Evolutionary conservation across 352 stramenopile genomes (phyloP).

Genomic region (Globisporangium acanthophoron): DNA sequence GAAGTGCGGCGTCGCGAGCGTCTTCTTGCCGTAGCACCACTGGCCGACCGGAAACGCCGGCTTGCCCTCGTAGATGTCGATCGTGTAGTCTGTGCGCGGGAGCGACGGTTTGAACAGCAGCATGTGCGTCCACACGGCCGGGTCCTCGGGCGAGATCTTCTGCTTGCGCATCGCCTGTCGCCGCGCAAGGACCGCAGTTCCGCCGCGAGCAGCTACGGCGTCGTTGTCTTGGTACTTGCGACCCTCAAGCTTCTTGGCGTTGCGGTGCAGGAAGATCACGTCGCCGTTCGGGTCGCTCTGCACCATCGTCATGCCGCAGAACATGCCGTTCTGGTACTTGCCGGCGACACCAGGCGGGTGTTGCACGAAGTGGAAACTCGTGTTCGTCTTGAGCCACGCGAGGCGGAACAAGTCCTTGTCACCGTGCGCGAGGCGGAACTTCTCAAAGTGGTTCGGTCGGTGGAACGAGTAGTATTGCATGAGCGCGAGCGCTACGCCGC

Average conservation of each 20-base stretch:
- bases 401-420: constrained; percentile 82
- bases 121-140: constrained; percentile 65
- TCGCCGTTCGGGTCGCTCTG: constrained; percentile 50
- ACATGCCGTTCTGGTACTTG: constrained; percentile 32
- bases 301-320: constrained; percentile 75
- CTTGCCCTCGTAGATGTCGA: constrained; percentile 40
- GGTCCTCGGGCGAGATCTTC: constrained; percentile 25
- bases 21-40: constrained; percentile 46
- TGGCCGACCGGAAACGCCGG: constrained; percentile 33
- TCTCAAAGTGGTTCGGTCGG: constrained; percentile 50
- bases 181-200: not conserved
- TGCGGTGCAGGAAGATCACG: constrained; percentile 68
- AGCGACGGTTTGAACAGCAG: constrained; percentile 52
- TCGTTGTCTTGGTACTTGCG: constrained; percentile 34
- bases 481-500: constrained; percentile 21
- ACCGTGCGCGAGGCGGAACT: constrained; percentile 51
- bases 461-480: constrained; percentile 55
- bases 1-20: constrained; percentile 29
- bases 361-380: constrained; percentile 56
- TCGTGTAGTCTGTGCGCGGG: constrained; percentile 32
- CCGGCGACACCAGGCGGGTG: constrained; percentile 41
- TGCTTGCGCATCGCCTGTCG: not conserved
- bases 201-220: constrained; percentile 38
- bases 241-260: constrained; percentile 62
- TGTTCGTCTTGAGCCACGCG: constrained; percentile 66